phyloP scores from a whole-genome alignment of 495 filamentous ascomycete genomes.

The Xylaria sp. region DNA sequence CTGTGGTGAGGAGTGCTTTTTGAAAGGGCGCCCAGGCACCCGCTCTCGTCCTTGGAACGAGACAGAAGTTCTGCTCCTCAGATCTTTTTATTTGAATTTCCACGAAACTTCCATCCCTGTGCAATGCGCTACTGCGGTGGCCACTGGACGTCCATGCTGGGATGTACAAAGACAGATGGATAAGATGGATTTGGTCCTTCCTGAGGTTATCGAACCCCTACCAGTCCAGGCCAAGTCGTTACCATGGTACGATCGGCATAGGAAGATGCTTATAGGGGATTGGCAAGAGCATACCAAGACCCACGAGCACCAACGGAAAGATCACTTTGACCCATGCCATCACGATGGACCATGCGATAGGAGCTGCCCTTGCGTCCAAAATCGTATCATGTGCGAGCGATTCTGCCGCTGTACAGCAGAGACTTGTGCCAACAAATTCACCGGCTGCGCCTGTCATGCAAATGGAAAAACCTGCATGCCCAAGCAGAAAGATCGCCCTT shows the following conservation, averaged over 20 bases:
- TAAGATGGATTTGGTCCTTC: constrained; percentile 44
- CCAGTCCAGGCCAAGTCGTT: constrained; percentile 45
- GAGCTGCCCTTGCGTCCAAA: constrained; percentile 60
- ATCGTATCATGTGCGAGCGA: constrained; percentile 69
- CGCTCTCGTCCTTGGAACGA: constrained; percentile 48
- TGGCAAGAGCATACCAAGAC: constrained; percentile 55
- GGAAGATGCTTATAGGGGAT: constrained; percentile 54
- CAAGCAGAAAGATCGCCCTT: constrained; percentile 57
- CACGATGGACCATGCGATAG: constrained; percentile 58
- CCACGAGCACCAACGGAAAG: constrained; percentile 51
- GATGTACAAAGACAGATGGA: constrained; percentile 56
- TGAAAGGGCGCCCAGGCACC: constrained; percentile 40
- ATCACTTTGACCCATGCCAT: constrained; percentile 51
- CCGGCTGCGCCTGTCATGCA: constrained; percentile 67
- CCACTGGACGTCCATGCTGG: constrained; percentile 56
- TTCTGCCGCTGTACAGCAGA: constrained; percentile 66
- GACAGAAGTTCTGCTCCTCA: constrained; percentile 48
- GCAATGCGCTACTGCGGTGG: constrained; percentile 50
- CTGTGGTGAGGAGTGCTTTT: constrained; percentile 52
- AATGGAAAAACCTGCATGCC: constrained; percentile 57
- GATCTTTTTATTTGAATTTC: constrained; percentile 45
- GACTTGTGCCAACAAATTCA: constrained; percentile 67
- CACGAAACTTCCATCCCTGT: constrained; percentile 46
- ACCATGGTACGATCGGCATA: constrained; percentile 56
- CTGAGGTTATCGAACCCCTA: constrained; percentile 31